Evolutionary conservation across 225 moss, liverwort and hornwort genomes (phyloP).

Genomic region (Physcomitrium patens): DNA sequence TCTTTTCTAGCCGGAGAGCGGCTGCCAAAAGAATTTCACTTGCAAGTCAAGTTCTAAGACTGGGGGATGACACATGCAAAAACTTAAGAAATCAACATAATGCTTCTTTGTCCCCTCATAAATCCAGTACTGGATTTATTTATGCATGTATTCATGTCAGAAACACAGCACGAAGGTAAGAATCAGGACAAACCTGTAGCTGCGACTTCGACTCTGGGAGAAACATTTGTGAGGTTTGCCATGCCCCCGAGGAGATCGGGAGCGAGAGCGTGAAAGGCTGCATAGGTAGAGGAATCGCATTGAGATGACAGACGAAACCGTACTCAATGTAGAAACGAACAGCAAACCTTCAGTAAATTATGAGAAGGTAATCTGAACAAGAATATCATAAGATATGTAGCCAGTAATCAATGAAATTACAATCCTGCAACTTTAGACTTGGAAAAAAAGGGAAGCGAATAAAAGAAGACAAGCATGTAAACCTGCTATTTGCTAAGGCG

Average conservation of each 20-base stretch:
- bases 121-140: neutral
- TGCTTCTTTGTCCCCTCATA: neutral
- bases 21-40: slow-evolving; percentile 10
- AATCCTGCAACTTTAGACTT: neutral
- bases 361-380: neutral
- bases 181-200: slow-evolving; percentile 54
- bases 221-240: slow-evolving; percentile 56
- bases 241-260: slow-evolving; percentile 65
- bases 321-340: neutral
- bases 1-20: slow-evolving; percentile 50
- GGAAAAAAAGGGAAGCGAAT: neutral
- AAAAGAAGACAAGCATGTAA: too few species aligned
- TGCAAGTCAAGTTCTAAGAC: neutral
- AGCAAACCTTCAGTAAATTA: neutral
- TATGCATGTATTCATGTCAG: neutral
- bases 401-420: neutral
- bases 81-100: neutral
- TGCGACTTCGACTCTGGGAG: slow-evolving; percentile 62
- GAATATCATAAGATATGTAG: neutral
- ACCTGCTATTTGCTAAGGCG: slow-evolving; percentile 68
- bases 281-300: neutral
- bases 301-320: neutral
- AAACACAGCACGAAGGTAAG: too few species aligned
- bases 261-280: slow-evolving; percentile 72
- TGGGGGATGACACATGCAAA: neutral